Conservation (phyloP, 2,329 filamentous ascomycete genomes). For the Ophiostoma novo-ulmi region DNA sequence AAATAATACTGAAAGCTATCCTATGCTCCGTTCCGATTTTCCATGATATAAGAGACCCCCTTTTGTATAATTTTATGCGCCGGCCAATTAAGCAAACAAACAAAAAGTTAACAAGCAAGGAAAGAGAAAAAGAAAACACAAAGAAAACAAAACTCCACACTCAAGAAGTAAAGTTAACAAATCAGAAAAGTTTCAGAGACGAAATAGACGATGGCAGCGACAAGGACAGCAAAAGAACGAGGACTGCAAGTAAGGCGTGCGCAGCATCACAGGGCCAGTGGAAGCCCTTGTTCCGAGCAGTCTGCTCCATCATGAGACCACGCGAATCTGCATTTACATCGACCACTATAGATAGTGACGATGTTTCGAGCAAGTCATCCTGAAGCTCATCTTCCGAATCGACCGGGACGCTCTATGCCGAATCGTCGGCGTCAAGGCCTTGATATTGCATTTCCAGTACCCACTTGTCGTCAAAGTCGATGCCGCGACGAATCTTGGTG, state of each 20-base stretch:
- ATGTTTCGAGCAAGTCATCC: neutral
- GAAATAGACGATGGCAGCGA: neutral
- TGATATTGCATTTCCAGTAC: slow-evolving; percentile 60
- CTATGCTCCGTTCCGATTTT: neutral
- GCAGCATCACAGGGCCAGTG: neutral
- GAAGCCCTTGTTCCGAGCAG: neutral
- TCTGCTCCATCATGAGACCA: neutral
- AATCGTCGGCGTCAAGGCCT: slow-evolving; percentile 18
- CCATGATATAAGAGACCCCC: neutral
- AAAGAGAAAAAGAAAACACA: neutral
- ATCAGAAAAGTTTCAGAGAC: neutral
- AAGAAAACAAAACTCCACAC: neutral
- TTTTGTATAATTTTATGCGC: neutral
- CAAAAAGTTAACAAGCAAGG: neutral
- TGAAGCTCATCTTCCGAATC: neutral
- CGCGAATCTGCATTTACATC: too few species aligned
- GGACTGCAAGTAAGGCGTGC: neutral
- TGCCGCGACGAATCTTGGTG: slow-evolving; percentile 72
- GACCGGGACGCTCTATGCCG: neutral
- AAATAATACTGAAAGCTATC: neutral
- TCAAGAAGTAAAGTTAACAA: neutral
- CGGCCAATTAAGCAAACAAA: neutral
- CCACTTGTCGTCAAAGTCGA: slow-evolving; percentile 87
- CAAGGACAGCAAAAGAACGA: neutral
- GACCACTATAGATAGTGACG: too few species aligned